A percentile compares a stretch with the other conserved stretches of the same genome.
phyloP scores from a whole-genome alignment of 306 rosid species.

The Gynostemma pentaphyllum region DNA sequence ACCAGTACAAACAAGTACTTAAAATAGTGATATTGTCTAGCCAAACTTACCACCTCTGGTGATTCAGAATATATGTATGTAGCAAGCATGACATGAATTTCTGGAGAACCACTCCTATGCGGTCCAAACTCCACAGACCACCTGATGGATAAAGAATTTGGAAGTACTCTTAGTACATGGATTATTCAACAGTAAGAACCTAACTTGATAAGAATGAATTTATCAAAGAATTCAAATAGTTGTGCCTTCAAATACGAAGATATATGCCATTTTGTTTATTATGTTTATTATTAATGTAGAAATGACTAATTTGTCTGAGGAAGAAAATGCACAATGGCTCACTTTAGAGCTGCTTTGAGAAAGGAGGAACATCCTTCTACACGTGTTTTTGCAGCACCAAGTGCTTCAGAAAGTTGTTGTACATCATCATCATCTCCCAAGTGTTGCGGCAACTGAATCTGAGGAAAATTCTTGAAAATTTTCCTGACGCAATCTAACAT shows the following conservation, averaged over 20 bases:
- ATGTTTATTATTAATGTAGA: not conserved
- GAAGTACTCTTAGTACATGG: not conserved
- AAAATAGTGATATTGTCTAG: not conserved
- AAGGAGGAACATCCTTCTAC: constrained; percentile 90
- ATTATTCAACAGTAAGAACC: not conserved
- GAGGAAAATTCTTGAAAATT: constrained; percentile 63
- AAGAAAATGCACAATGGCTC: constrained; percentile 15
- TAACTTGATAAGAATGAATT: not conserved
- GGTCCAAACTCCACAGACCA: constrained; percentile 89
- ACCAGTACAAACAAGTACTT: constrained; percentile 1
- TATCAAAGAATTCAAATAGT: not conserved
- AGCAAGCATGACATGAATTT: constrained; percentile 77
- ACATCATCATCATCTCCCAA: constrained; percentile 67
- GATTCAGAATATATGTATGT: constrained; percentile 81
- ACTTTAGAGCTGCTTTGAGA: constrained; percentile 86
- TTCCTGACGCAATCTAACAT: constrained; percentile 54
- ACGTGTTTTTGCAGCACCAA: constrained; percentile 72
- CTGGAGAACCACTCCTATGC: constrained; percentile 57
- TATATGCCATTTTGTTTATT: not conserved
- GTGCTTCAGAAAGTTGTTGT: constrained; percentile 69
- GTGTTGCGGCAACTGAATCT: constrained; percentile 53
- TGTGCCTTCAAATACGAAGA: not conserved
- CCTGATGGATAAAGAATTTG: constrained; percentile 26
- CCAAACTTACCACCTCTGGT: constrained; percentile 75
- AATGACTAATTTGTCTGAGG: not conserved